A percentile compares a stretch with the other conserved stretches of the same genome.
Conservation (phyloP, 2,329 filamentous ascomycete genomes). For the Dactylellina drechsleri region DNA sequence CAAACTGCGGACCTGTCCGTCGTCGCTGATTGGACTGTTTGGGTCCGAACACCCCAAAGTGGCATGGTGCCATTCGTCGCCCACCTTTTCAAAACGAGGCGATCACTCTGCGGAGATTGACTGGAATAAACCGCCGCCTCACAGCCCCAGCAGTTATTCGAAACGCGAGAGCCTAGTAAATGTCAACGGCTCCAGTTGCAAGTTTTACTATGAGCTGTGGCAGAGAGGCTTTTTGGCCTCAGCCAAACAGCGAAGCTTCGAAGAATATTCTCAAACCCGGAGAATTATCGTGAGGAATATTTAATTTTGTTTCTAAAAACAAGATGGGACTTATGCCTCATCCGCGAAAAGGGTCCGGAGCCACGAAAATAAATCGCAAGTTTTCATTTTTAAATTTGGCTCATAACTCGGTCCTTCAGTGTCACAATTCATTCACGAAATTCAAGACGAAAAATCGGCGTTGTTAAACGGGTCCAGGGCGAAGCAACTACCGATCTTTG, state of each 20-base stretch:
- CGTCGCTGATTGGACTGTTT: slow-evolving; percentile 30
- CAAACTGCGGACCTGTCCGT: slow-evolving; percentile 36
- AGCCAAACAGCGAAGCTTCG: slow-evolving; percentile 27
- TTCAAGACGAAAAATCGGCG: slow-evolving; percentile 17
- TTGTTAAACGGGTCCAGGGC: slow-evolving; percentile 26
- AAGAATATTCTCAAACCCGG: slow-evolving; percentile 19
- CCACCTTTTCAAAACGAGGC: slow-evolving; percentile 51
- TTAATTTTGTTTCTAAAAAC: slow-evolving; percentile 25
- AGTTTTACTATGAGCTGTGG: slow-evolving; percentile 3
- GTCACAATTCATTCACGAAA: not conserved
- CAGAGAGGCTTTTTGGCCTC: slow-evolving; percentile 10
- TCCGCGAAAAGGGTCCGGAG: not conserved
- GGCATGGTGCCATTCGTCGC: slow-evolving; percentile 35
- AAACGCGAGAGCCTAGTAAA: slow-evolving; percentile 53
- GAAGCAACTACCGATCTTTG: slow-evolving; percentile 25
- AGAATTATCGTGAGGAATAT: slow-evolving; percentile 46
- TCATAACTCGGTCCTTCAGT: slow-evolving; percentile 25
- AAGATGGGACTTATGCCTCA: slow-evolving; percentile 31
- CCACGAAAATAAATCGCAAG: not conserved
- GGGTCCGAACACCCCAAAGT: slow-evolving; percentile 23
- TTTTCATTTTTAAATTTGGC: slow-evolving; percentile 7
- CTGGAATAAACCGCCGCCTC: slow-evolving; percentile 42
- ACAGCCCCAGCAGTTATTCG: slow-evolving; percentile 43
- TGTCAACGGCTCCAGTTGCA: slow-evolving; percentile 41
- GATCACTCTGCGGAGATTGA: slow-evolving; percentile 42